Percentiles rank a stretch among this genome's conserved stretches.
phyloP scores from a whole-genome alignment of 345 rosid species.

The Dimocarpus longan region DNA sequence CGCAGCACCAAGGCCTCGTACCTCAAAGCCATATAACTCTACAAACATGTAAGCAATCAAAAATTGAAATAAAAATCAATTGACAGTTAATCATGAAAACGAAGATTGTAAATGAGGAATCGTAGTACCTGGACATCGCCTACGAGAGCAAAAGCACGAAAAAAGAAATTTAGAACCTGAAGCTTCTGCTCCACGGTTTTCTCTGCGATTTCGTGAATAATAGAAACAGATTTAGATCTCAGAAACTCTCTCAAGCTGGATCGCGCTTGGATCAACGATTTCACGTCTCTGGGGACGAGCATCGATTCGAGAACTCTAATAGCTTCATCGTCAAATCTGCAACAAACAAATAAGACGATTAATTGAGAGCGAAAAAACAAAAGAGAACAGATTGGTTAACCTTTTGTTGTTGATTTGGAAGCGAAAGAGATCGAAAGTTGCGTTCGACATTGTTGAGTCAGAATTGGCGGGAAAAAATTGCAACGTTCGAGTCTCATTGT shows the following conservation, averaged over 20 bases:
- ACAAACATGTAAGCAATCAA: conserved; percentile 4
- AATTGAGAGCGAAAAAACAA: background rate
- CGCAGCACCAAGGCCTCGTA: conserved; percentile 74
- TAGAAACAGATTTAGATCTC: conserved; percentile 48
- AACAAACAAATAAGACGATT: conserved; percentile 16
- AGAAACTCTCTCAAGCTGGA: conserved; percentile 48
- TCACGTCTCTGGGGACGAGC: conserved; percentile 55
- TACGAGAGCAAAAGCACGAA: conserved; percentile 66
- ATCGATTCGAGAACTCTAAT: conserved; percentile 60
- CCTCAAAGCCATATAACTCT: conserved; percentile 77
- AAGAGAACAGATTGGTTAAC: conserved; percentile 29
- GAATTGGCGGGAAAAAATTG: background rate
- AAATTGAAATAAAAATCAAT: background rate
- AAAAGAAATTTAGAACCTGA: conserved; percentile 67
- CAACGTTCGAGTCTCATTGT: background rate
- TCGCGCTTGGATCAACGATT: conserved; percentile 43
- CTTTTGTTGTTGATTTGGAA: conserved; percentile 51
- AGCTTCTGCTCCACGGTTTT: conserved; percentile 58
- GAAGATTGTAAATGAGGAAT: background rate
- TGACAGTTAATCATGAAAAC: background rate
- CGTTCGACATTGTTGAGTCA: background rate
- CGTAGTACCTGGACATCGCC: conserved; percentile 69
- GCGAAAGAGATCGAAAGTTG: conserved; percentile 40
- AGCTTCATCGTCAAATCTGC: conserved; percentile 62
- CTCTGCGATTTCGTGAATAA: conserved; percentile 43